Evolutionary conservation across 2,329 filamentous ascomycete species (phyloP), one percentile per base, ranked within the genome.

Genomic region (Xylariomycetidae sp.): DNA sequence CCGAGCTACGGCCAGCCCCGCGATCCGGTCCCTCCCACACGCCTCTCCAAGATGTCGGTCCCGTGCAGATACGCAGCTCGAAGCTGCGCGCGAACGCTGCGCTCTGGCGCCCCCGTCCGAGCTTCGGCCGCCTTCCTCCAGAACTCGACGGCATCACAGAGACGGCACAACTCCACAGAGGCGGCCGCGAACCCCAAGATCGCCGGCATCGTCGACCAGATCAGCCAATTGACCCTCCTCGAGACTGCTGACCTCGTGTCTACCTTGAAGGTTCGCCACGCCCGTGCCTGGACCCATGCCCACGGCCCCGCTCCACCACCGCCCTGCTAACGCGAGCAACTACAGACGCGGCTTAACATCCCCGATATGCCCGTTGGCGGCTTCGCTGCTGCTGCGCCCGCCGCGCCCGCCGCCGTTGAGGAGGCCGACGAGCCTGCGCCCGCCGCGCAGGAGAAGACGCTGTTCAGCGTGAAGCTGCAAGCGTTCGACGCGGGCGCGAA

Each of bases 191-290:
- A 85, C 67, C 88, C 92, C 44, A 98, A 98, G 76, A 95, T 99
- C 54, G 65, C 81, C 51, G 78, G 76, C 39, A 98, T 99, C 57
- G 92, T 99, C 56, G 89, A 98, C 62, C 89, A 98, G 67, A 98
- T 99, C 64, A 94, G 90, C 67, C 82, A 92, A 76, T 82, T 99
- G 76, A 98, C 89, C 27, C 74, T 99, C 38, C 70, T 99, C 54
- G 93, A 99, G 76, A 98, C 92, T 24, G 90, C 93, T 38, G 92
- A 96, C 60, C 73, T 99, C 40, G 92, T 99, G 34, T 80, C 89
- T 34, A 87, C 80, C 64, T 72, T 99, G 59, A 99, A 98, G 85
- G 92, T 96, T 67, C 32, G 56, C 38, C n/a, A n/a, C n/a, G n/a
- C n/a, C n/a, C n/a, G n/a, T n/a, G n/a, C n/a, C 30, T 14, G 36